A percentile compares a stretch with the other conserved stretches of the same genome.
Evolutionary conservation across 2,329 filamentous ascomycete genomes (phyloP).

Genomic region (Phialophora expanda): DNA sequence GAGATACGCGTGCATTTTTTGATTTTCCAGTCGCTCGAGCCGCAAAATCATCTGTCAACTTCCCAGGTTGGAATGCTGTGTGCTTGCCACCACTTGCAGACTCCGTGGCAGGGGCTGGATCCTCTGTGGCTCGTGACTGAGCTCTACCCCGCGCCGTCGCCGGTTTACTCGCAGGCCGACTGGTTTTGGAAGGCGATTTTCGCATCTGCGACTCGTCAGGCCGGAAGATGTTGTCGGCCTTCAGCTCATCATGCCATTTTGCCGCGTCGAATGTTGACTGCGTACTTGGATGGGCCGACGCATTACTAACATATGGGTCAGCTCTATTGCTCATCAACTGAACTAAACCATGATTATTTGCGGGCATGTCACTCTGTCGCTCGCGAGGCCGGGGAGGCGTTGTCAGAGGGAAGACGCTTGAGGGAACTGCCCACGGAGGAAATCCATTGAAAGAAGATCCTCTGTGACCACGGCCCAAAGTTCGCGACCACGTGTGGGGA

Average conservation of each 20-base stretch:
- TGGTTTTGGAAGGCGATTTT: constrained; percentile 37
- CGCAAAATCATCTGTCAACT: constrained; percentile 34
- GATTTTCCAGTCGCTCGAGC: constrained; percentile 18
- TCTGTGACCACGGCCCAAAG: constrained; percentile 14
- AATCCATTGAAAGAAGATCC: constrained; percentile 32
- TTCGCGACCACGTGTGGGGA: constrained; percentile 23
- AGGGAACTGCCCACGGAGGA: constrained; percentile 41
- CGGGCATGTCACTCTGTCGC: constrained; percentile 5
- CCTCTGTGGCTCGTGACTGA: constrained; percentile 27
- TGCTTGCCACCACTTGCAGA: constrained; percentile 32
- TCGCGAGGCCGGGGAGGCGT: constrained; percentile 24
- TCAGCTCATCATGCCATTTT: constrained; percentile 49
- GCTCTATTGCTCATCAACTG: constrained; percentile 12
- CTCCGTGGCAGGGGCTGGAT: constrained; percentile 14
- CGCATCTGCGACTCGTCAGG: constrained; percentile 42
- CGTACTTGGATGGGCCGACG: constrained; percentile 44
- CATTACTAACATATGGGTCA: constrained; percentile 28
- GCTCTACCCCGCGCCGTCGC: constrained; percentile 26
- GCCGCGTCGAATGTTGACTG: constrained; percentile 48
- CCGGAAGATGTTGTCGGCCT: constrained; percentile 47
- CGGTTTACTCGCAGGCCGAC: constrained; percentile 31
- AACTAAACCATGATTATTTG: neutral
- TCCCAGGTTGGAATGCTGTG: constrained; percentile 34
- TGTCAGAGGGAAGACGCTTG: constrained; percentile 37
- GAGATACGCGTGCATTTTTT: constrained; percentile 7